These are phyloP conservation scores for Auriculariales sp. DNA, from an alignment of 768 basidiomycete genomes.

Conservation along the genomic window DNA sequence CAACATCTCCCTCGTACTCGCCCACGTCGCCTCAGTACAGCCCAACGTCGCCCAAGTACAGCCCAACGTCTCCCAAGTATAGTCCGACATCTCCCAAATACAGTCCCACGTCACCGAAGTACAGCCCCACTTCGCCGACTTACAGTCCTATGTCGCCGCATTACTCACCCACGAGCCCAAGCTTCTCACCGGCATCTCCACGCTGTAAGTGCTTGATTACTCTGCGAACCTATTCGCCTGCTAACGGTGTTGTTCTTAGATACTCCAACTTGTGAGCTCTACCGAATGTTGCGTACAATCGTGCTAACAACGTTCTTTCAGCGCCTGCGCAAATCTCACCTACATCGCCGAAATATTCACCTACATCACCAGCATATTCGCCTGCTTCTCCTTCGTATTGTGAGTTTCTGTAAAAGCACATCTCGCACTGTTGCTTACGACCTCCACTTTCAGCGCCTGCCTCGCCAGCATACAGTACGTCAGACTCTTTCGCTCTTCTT, in stretches of 20 bases:
- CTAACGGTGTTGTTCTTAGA: too few relatives aligned
- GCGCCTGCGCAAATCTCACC: constrained; percentile 77
- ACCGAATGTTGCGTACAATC: not conserved
- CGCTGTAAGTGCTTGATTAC: constrained; percentile 5
- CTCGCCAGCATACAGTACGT: constrained; percentile 56
- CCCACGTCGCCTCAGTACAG: constrained; percentile 76
- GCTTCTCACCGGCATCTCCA: constrained; percentile 6
- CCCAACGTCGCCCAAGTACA: constrained; percentile 82
- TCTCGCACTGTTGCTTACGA: constrained; percentile 8
- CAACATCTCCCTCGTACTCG: constrained; percentile 73
- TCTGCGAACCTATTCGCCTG: constrained; percentile 52
- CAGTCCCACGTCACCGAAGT: constrained; percentile 67
- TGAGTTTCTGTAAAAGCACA: constrained; percentile 20
- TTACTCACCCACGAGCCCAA: constrained; percentile 16
- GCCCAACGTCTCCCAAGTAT: constrained; percentile 79
- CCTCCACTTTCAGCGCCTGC: constrained; percentile 42
- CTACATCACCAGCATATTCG: constrained; percentile 79
- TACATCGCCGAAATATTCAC: constrained; percentile 84
- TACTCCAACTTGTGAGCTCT: constrained; percentile 44
- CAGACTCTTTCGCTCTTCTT: not conserved
- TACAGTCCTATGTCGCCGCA: constrained; percentile 76
- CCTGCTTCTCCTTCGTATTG: constrained; percentile 78
- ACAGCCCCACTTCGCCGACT: constrained; percentile 79
- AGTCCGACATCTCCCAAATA: constrained; percentile 86
- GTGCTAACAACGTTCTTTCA: constrained; percentile 15